Base-by-base conservation (phyloP, 2,329 filamentous ascomycete species). In the Acrocalymma vagum region DNA sequence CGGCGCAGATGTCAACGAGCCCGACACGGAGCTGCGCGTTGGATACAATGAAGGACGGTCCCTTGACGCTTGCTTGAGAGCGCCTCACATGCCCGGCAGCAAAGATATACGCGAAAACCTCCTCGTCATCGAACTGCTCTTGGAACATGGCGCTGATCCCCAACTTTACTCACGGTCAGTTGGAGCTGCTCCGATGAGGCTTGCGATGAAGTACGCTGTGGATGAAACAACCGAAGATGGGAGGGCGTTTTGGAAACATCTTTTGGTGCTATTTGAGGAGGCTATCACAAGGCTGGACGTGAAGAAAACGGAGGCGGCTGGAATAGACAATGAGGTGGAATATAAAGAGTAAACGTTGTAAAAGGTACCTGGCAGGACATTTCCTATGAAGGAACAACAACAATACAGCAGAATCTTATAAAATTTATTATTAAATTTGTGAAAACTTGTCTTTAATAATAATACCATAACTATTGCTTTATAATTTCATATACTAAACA, bases 101-200 rank as follows among this genome's bases (percentile, higher is more conserved):
- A 39, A 28, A 32, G 30, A 23, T 17, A 29, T 39, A 9, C 4
- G 30, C 8, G 44, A 47, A 11, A 47, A 47, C 18, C 30, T 47
- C 20, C 44, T 36, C 70, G 87, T 93, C 39, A 90, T 97, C 55
- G 87, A 96, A 64, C 82, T 96, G 6, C 82, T 97, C 21, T 84
- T 97, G 21, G 84, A 93, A 59, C 83, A 90, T 67, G 93, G 93
- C 60, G 93, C 91, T 55, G 92, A 97, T 68, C 90, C 92, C 44
- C 83, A 39, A 15, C 27, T 47, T 22, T 31, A 22, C 17, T 32
- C 26, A 21, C 26, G n/a, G 23, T 36, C 44, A 20, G 15, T 29
- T 30, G 23, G 30, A n/a, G 10, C 17, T 4, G 7, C 6, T 26
- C 44, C 44, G 36, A 40, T 42, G 2, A 5, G 31, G 16, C 26